A percentile compares a stretch with the other conserved stretches of the same genome.
Evolutionary conservation across 805 yeast species (phyloP).

Genomic region (Brettanomyces anomalus): DNA sequence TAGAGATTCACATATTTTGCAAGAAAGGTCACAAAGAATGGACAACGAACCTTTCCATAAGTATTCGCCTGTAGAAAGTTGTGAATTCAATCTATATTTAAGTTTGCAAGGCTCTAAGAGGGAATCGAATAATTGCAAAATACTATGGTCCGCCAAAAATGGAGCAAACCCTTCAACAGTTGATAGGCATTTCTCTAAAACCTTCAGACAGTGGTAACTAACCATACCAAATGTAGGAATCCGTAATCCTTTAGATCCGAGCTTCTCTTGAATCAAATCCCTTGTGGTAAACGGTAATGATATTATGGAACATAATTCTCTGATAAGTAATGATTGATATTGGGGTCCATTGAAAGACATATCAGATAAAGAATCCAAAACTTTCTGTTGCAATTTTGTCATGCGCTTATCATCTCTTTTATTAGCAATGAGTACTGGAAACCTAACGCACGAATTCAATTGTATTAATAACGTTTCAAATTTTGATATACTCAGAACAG

Average conservation of each 20-base stretch:
- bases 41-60: conserved; percentile 48
- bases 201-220: conserved; percentile 37
- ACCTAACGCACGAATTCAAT: conserved; percentile 58
- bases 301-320: conserved; percentile 44
- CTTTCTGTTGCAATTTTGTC: conserved; percentile 55
- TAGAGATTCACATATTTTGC: conserved; percentile 21
- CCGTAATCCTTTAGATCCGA: conserved; percentile 30
- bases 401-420: conserved; percentile 45
- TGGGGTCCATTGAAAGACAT: conserved; percentile 21
- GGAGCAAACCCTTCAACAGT: conserved; percentile 22
- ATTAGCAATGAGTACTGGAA: conserved; percentile 60
- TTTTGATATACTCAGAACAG: conserved; percentile 22
- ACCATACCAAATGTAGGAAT: conserved; percentile 60
- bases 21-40: conserved; percentile 29
- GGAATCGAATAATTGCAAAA: conserved; percentile 37
- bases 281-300: conserved; percentile 56
- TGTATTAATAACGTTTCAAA: conserved; percentile 46
- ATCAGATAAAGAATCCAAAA: conserved; percentile 38
- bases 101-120: conserved; percentile 43
- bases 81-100: conserved; percentile 29
- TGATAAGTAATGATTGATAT: conserved; percentile 37
- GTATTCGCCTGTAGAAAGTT: conserved; percentile 13
- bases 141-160: conserved; percentile 35
- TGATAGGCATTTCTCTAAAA: conserved; percentile 31
- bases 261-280: conserved; percentile 45